These are phyloP conservation scores for Dothidotthia symphoricarpi DNA, from an alignment of 2,329 filamentous ascomycete species.

Conservation along the genomic window DNA sequence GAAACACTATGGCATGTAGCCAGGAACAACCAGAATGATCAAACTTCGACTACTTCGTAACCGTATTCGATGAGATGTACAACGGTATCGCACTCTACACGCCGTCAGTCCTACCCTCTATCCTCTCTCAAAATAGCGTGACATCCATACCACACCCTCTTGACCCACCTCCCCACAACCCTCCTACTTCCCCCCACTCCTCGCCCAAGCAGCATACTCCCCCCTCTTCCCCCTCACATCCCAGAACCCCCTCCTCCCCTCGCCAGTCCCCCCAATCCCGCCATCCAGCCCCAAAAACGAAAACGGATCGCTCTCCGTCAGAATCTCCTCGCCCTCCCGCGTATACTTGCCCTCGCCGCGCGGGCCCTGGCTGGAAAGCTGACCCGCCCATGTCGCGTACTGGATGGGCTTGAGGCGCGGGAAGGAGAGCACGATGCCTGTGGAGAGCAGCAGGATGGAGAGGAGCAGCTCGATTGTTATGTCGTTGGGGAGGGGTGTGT, in stretches of 20 bases:
- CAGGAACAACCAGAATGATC: background rate
- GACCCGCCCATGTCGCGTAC: conserved; percentile 77
- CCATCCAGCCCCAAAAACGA: conserved; percentile 52
- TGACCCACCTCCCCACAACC: conserved; percentile 1
- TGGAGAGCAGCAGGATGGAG: conserved; percentile 74
- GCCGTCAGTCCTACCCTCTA: background rate
- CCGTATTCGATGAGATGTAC: background rate
- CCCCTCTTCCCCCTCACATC: conserved; percentile 81
- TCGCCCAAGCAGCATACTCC: conserved; percentile 79
- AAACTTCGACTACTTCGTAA: no score
- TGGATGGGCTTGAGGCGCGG: conserved; percentile 80
- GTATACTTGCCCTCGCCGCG: conserved; percentile 55
- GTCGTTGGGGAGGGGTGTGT: conserved; percentile 68
- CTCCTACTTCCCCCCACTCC: conserved; percentile 18
- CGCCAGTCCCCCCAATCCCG: conserved; percentile 58
- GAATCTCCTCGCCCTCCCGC: conserved; percentile 66
- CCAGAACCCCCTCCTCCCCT: conserved; percentile 79
- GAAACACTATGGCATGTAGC: background rate
- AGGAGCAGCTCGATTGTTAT: conserved; percentile 83
- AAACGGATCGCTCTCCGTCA: conserved; percentile 73
- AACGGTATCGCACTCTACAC: background rate
- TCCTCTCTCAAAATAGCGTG: background rate
- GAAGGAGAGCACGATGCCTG: conserved; percentile 77
- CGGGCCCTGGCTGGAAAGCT: conserved; percentile 75
- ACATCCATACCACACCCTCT: background rate